These are phyloP conservation scores for Pseudogymnoascus sp. DNA, from an alignment of 2,329 filamentous ascomycete species.

Conservation along the genomic window DNA sequence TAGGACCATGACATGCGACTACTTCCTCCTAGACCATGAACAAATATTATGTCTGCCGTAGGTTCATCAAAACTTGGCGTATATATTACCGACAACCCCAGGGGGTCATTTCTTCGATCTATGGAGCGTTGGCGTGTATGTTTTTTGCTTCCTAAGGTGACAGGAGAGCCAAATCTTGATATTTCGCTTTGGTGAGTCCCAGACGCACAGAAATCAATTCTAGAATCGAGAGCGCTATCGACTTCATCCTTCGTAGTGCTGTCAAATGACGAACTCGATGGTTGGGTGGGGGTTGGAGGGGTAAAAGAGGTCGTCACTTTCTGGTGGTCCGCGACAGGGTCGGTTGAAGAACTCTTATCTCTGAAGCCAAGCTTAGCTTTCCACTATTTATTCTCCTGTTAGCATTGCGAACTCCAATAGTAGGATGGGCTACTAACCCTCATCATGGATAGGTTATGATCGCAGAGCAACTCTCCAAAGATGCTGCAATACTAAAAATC, in stretches of 20 bases:
- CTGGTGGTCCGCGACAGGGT: not conserved
- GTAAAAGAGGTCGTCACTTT: not conserved
- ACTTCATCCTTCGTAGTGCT: not conserved
- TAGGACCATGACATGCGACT: slow-evolving; percentile 33
- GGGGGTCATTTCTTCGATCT: slow-evolving; percentile 11
- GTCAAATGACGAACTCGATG: not conserved
- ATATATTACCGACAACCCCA: slow-evolving; percentile 19
- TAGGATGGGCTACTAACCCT: not conserved
- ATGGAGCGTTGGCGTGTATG: not conserved
- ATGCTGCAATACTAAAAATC: not conserved
- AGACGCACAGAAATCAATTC: not conserved
- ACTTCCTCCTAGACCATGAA: slow-evolving; percentile 35
- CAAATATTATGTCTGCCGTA: slow-evolving; percentile 30
- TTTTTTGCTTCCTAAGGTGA: not conserved
- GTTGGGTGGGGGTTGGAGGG: not conserved
- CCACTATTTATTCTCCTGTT: not conserved
- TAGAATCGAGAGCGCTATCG: not conserved
- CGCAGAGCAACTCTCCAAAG: not conserved
- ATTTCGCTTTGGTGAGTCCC: not conserved
- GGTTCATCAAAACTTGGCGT: slow-evolving; percentile 9
- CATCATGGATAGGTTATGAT: not conserved
- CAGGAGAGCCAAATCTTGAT: not conserved
- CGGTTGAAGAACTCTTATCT: not conserved
- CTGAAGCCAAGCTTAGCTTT: not conserved
- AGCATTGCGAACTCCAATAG: not conserved